Evolutionary conservation across 495 filamentous ascomycete genomes (phyloP).

Genomic region (Hapsidospora chrysogenum): DNA sequence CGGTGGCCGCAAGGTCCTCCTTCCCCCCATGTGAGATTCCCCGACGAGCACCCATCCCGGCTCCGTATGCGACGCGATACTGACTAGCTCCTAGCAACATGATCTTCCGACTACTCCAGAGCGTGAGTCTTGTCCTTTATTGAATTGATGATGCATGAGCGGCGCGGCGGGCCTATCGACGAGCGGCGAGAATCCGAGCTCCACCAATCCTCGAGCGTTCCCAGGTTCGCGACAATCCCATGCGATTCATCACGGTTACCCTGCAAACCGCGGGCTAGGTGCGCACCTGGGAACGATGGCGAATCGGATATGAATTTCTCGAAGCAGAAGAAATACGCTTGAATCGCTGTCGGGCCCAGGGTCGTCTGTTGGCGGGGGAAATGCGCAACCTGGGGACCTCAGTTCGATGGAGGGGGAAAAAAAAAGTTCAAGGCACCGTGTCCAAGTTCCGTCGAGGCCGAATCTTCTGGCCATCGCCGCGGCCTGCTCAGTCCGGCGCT

Average conservation of each 20-base stretch:
- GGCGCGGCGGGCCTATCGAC: not conserved
- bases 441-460: too few species aligned
- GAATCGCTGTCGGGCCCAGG: too few species aligned
- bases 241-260: not conserved
- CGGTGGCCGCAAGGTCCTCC: conserved; percentile 71
- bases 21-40: conserved; percentile 47
- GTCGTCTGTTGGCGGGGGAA: too few species aligned
- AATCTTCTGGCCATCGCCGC: too few species aligned
- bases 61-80: not conserved
- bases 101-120: conserved; percentile 6
- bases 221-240: not conserved
- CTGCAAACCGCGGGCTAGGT: not conserved
- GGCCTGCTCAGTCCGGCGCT: too few species aligned
- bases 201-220: not conserved
- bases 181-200: not conserved
- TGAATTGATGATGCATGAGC: not conserved
- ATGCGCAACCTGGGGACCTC: too few species aligned
- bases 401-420: too few species aligned
- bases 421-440: too few species aligned
- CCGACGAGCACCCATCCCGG: not conserved
- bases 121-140: not conserved
- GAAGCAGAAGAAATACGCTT: too few species aligned
- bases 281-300: not conserved
- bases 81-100: conserved; percentile 3
- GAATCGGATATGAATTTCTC: not conserved